Evolutionary conservation across 352 stramenopile genomes (phyloP), one percentile per base, ranked within the genome.

Genomic region (Phytophthora idaei): DNA sequence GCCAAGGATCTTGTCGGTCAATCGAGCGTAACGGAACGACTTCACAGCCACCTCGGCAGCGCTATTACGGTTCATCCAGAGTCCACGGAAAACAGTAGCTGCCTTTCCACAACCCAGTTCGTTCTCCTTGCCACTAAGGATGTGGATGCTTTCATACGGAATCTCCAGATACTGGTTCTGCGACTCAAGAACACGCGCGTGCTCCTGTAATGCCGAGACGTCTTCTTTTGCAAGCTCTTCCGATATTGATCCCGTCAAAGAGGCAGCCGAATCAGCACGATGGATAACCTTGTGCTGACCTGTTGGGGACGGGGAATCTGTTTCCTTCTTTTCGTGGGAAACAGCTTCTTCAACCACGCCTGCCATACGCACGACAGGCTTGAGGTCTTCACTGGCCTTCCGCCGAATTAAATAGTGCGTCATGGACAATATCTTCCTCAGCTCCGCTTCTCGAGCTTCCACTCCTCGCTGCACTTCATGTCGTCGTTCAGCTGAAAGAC

Each of bases 101-200:
- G 81, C 86, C 67, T 96, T 96, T 27, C 89, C 89, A 39, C 85
- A 93, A 3, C 89, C 89, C 14, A 96, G 70, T 48, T 96, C 89
- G 61, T 96, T 96, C 61, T 94, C 89, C 50, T 94, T 95, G 28
- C 89, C 89, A 25, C 80, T 76, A 14, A 96, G 77, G 14, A 96
- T 92, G 49, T 90, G 81, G 67, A 96, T 96, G 44, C 84, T 94
- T 60, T 95, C 87, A 57, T 92, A 93, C 5, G 87, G 83, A 57
- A 96, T 95, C 48, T 96, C 89, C 39, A 96, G 39, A 49, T 96
- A 96, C 58, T 91, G 67, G 58, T 96, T 94, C 65, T 96, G 86
- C 12, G 83, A 87, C 65, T 94, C 83, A n/a, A 96, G 70, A 32
- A 93, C 83, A 9, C 87, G 85, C 10, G 87, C 87, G 47, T 96